Base-by-base conservation (phyloP, 176 grass and related monocot species). In the Elaeis guineensis region DNA sequence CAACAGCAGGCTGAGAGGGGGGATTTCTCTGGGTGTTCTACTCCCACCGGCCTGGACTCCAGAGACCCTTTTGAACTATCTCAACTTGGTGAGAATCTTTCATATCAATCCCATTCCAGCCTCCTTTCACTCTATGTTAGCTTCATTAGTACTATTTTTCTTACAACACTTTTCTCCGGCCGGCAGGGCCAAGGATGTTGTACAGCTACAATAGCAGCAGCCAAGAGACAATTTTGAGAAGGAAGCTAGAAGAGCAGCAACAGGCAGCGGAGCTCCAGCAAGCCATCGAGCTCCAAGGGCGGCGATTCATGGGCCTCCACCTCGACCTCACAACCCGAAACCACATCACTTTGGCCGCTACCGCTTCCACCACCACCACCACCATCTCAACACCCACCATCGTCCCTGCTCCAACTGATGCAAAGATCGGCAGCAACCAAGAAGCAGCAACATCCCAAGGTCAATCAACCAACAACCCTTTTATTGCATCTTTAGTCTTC, bases 201-300 rank as follows among this genome's bases (percentile, higher is more conserved):
- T 68, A 74, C 0, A 67, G 73, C 35, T 44, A 44, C 1, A 80
- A 54, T 25, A 71, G 58, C 22, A 71, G 62, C 21, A 74, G 29
- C 57, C 90, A 79, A 21, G 90, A 90, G 57, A 68, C 71, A 7
- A 80, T 86, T 11, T 30, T 90, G 64, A 81, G 71, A 57, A 95
- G 83, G 71, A 90, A 87, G 39, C 67, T 87, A 6, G 77, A 95
- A 23, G 82, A 86, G 61, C 81, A 80, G 65, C 81, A 89, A 32
- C 85, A 85, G 25, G 82, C 72, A 17, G 66, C 62, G 3, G 90
- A 95, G 67, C 29, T 86, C 58, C 77, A 85, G 62, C 85, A 89
- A 58, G 89, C 85, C 18, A 85, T 95, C 1, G 85, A 89, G 64
- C 62, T 83, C 24, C 85, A 85, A 23, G 57, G 74, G 5, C 58